Conservation (phyloP, 1,139 yeast species). For the Wickerhamomyces sp. region DNA sequence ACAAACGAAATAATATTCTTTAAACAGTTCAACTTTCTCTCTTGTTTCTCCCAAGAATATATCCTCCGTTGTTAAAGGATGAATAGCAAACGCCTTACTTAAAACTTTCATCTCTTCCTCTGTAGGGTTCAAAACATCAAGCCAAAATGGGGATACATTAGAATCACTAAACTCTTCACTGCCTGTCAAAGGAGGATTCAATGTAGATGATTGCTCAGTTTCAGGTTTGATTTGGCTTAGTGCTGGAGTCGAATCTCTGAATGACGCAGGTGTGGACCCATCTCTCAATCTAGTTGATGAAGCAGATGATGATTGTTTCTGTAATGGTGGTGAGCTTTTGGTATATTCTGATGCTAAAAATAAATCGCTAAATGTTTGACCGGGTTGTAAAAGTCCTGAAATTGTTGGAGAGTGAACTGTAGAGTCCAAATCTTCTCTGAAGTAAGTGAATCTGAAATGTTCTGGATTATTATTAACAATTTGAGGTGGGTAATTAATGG, state of each 20-base stretch:
- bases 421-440: constrained; percentile 81
- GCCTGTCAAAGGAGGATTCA: constrained; percentile 8
- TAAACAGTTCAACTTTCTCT: constrained; percentile 90
- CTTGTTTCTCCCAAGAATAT: constrained; percentile 91
- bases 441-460: constrained; percentile 77
- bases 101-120: constrained; percentile 95
- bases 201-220: constrained; percentile 19
- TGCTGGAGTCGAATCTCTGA: constrained; percentile 10
- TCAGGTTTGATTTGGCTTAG: constrained; percentile 1
- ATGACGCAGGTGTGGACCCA: constrained; percentile 3
- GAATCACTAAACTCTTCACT: constrained; percentile 13
- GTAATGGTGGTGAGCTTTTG: constrained; percentile 10
- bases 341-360: constrained; percentile 38
- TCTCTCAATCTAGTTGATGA: constrained; percentile 4
- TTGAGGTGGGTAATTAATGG: constrained; percentile 34
- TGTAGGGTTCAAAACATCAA: constrained; percentile 88
- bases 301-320: constrained; percentile 2
- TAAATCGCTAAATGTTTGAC: constrained; percentile 45
- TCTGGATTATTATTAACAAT: constrained; percentile 38
- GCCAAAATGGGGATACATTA: constrained; percentile 69
- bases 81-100: constrained; percentile 89
- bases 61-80: constrained; percentile 94
- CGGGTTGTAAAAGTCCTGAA: constrained; percentile 69
- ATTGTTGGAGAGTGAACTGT: constrained; percentile 90
- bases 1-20: constrained; percentile 86